These are phyloP conservation scores for Podochytrium sp. DNA, from an alignment of 192 early-diverging fungal genomes.

Conservation along the genomic window DNA sequence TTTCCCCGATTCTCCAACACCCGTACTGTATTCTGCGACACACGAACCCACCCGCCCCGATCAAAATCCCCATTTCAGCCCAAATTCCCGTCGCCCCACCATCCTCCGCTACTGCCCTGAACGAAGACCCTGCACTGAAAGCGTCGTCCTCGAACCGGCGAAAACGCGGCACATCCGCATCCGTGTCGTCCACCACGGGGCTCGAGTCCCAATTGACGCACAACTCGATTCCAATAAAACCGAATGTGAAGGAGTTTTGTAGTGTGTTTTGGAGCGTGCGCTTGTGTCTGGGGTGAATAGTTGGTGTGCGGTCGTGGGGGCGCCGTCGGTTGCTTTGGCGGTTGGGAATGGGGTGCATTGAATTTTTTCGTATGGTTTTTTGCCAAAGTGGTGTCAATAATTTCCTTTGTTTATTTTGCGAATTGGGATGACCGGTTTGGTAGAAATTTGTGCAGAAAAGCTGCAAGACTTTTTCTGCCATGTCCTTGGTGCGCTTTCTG, in stretches of 20 bases:
- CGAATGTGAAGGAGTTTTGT: constrained; percentile 53
- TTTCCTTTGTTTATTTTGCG: too few species aligned
- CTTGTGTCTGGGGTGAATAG: constrained; percentile 57
- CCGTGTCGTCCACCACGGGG: background rate
- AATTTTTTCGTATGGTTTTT: too few species aligned
- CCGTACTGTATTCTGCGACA: constrained; percentile 55
- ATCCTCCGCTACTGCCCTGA: background rate
- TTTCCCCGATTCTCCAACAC: constrained; percentile 60
- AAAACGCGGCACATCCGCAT: constrained; percentile 6
- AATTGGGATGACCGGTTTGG: too few species aligned
- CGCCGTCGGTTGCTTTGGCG: background rate
- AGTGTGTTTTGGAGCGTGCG: constrained; percentile 51
- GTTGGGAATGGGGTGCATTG: background rate
- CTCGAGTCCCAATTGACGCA: background rate
- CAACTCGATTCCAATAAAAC: constrained; percentile 18
- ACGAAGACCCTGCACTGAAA: background rate
- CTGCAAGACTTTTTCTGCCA: too few species aligned
- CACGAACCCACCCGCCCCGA: constrained; percentile 34
- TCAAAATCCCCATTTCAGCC: constrained; percentile 14
- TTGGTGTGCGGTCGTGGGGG: constrained; percentile 45
- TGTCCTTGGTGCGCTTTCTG: too few species aligned
- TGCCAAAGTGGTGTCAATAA: too few species aligned
- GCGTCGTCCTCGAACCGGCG: constrained; percentile 4
- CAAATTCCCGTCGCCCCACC: background rate
- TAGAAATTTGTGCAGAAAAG: too few species aligned